These are phyloP conservation scores for Lentithecium fluviatile DNA, from an alignment of 495 filamentous ascomycete genomes.

Conservation along the genomic window DNA sequence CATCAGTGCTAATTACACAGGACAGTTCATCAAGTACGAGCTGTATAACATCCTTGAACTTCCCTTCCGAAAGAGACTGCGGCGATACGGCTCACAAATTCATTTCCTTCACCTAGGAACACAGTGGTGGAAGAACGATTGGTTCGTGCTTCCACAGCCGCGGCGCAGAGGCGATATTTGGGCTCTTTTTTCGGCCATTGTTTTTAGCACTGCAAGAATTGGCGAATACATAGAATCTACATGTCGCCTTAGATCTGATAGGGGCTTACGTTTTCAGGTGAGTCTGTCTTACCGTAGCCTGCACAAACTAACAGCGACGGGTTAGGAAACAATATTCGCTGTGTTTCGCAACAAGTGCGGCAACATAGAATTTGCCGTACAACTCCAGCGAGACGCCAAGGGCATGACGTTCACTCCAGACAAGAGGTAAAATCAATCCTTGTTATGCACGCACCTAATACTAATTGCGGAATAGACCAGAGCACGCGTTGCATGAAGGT, in stretches of 20 bases:
- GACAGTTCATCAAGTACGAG: conserved; percentile 22
- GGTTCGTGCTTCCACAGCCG: conserved; percentile 15
- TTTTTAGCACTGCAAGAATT: conserved; percentile 23
- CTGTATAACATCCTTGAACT: conserved; percentile 17
- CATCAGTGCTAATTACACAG: conserved; percentile 18
- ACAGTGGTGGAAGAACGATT: conserved; percentile 21
- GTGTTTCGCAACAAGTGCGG: conserved; percentile 17
- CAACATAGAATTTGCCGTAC: conserved; percentile 19
- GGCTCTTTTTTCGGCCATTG: conserved; percentile 10
- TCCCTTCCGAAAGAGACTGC: conserved; percentile 12
- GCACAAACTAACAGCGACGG: conserved; percentile 14
- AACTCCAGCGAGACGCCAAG: conserved; percentile 18
- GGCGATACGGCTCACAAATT: conserved; percentile 19
- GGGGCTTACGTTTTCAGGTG: conserved; percentile 21
- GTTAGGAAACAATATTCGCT: conserved; percentile 20
- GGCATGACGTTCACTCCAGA: conserved; percentile 15
- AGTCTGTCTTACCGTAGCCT: conserved; percentile 19
- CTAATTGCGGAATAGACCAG: no score
- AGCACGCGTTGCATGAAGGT: conserved; percentile 15
- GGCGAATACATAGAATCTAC: conserved; percentile 21
- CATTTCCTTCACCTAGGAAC: conserved; percentile 21
- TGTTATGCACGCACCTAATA: conserved; percentile 4
- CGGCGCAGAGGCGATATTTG: conserved; percentile 19
- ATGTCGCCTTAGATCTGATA: conserved; percentile 15
- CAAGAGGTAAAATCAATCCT: conserved; percentile 13